Evolutionary conservation across 148 eudicot species (phyloP).

Genomic region (Mesembryanthemum crystallinum): DNA sequence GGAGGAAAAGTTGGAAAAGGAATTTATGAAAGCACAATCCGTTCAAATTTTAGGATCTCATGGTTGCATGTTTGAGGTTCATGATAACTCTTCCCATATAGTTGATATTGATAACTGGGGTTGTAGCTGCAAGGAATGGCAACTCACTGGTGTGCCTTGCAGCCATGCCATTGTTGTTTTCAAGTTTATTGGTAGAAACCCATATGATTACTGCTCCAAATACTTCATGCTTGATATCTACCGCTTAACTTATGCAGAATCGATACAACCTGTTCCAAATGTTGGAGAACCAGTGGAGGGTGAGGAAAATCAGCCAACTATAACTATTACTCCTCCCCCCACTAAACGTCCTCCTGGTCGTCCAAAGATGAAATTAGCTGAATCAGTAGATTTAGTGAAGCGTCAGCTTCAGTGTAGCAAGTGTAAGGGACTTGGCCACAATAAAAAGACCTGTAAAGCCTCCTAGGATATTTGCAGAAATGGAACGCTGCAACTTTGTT

Average conservation of each 20-base stretch:
- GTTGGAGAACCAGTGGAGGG: constrained; percentile 30
- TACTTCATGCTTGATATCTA: constrained; percentile 43
- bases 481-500: neutral
- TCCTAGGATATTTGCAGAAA: neutral
- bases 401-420: constrained; percentile 67
- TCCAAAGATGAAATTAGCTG: constrained; percentile 38
- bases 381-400: constrained; percentile 35
- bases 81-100: constrained; percentile 33
- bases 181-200: constrained; percentile 37
- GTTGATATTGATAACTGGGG: constrained; percentile 52
- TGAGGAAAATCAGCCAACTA: constrained; percentile 25
- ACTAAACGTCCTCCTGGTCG: constrained; percentile 48
- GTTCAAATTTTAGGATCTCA: constrained; percentile 36
- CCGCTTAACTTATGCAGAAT: constrained; percentile 41
- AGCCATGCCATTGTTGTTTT: constrained; percentile 55
- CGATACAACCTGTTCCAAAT: constrained; percentile 43
- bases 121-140: constrained; percentile 65
- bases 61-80: constrained; percentile 46
- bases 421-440: constrained; percentile 69
- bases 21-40: constrained; percentile 35
- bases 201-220: constrained; percentile 52
- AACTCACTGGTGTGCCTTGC: constrained; percentile 57
- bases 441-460: constrained; percentile 54
- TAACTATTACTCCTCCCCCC: constrained; percentile 54
- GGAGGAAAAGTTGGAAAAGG: constrained; percentile 50